These are phyloP conservation scores for Cladophialophora immunda DNA, from an alignment of 2,329 filamentous ascomycete species.

Conservation along the genomic window DNA sequence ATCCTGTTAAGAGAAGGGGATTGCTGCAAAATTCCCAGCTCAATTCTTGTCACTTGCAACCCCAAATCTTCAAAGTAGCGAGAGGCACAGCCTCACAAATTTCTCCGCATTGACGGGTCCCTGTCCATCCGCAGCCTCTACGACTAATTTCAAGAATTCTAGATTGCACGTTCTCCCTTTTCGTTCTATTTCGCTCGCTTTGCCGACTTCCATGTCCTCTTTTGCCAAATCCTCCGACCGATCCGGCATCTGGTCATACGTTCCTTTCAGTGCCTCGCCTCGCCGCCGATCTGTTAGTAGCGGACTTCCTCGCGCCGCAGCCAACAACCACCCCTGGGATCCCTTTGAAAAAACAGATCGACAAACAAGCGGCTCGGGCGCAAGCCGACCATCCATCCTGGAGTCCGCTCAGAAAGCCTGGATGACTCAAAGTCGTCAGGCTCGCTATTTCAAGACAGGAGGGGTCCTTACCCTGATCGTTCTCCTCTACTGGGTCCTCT, in stretches of 20 bases:
- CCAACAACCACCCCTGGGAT: conserved; percentile 45
- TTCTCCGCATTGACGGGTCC: conserved; percentile 1
- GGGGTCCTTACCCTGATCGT: conserved; percentile 67
- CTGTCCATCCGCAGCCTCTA: neutral
- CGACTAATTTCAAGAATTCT: neutral
- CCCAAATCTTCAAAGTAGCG: neutral
- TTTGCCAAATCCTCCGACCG: conserved; percentile 59
- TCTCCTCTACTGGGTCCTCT: conserved; percentile 65
- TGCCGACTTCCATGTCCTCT: conserved; percentile 59
- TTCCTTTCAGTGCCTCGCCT: conserved; percentile 54
- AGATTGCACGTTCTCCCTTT: conserved; percentile 6
- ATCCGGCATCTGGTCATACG: conserved; percentile 63
- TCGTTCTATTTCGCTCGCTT: conserved; percentile 12
- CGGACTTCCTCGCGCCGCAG: conserved; percentile 48
- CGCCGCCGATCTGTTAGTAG: conserved; percentile 63
- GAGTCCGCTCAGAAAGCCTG: conserved; percentile 56
- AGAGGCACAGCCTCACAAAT: neutral
- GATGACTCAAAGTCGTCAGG: conserved; percentile 70
- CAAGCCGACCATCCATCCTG: conserved; percentile 48
- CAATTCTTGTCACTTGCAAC: neutral
- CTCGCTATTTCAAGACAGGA: conserved; percentile 69
- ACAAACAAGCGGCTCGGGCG: conserved; percentile 42
- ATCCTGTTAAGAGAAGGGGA: neutral
- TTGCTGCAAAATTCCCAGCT: neutral
- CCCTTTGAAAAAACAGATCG: conserved; percentile 58